A percentile compares a stretch with the other conserved stretches of the same genome.
Evolutionary conservation across 176 grass and related monocot genomes (phyloP).

Genomic region (Oryza brachyantha): DNA sequence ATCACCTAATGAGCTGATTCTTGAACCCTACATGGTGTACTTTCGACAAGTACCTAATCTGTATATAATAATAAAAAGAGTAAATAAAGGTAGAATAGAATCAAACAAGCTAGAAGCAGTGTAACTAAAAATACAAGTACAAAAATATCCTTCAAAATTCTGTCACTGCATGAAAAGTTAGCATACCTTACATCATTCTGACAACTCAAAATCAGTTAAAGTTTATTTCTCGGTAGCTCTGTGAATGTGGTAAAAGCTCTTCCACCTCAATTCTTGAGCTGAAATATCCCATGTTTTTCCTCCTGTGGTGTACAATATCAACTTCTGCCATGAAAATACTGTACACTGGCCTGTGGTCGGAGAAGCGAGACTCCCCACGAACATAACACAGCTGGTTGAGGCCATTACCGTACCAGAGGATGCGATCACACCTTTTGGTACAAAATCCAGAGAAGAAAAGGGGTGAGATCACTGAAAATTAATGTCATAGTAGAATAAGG

Average conservation of each 20-base stretch:
- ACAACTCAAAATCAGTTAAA: conserved; percentile 39
- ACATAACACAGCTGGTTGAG: conserved; percentile 71
- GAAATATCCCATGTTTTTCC: conserved; percentile 59
- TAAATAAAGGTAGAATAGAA: conserved; percentile 15
- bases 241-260: conserved; percentile 77
- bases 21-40: conserved; percentile 37
- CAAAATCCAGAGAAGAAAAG: conserved; percentile 3
- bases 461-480: background rate
- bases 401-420: conserved; percentile 75
- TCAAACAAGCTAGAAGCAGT: background rate
- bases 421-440: conserved; percentile 75
- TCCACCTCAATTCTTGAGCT: conserved; percentile 83
- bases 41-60: conserved; percentile 34
- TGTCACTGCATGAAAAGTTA: background rate
- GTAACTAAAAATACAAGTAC: background rate
- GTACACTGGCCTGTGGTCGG: conserved; percentile 84
- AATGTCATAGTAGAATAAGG: background rate
- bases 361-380: conserved; percentile 83
- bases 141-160: background rate
- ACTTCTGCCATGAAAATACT: conserved; percentile 77
- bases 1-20: conserved; percentile 35
- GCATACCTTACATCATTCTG: conserved; percentile 43
- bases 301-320: conserved; percentile 56
- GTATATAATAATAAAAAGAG: background rate
- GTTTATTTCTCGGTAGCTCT: conserved; percentile 52